Conservation (phyloP, 1,139 yeast genomes). For the Diutina pseudorugosa region DNA sequence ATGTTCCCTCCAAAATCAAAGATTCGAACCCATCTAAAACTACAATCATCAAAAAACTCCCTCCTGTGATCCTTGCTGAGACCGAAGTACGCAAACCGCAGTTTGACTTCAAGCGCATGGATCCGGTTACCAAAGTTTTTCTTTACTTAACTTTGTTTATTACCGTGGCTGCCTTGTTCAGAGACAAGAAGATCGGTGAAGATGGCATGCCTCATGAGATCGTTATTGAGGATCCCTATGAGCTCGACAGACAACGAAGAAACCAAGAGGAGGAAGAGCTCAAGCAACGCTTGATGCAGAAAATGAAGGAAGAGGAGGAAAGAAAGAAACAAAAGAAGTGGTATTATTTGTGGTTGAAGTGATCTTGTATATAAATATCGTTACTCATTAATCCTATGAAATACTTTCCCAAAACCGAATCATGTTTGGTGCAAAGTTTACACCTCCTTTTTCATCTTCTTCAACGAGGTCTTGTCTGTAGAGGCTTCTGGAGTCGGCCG, state of each 20-base stretch:
- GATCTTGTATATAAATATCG: not conserved
- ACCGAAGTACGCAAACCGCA: conserved; percentile 36
- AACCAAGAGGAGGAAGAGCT: not conserved
- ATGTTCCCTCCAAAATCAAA: conserved; percentile 22
- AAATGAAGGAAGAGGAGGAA: not conserved
- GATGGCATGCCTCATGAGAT: not conserved
- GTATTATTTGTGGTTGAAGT: conserved; percentile 3
- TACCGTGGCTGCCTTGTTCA: conserved; percentile 26
- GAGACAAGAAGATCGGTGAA: conserved; percentile 2
- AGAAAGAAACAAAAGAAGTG: not conserved
- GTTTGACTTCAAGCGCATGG: conserved; percentile 39
- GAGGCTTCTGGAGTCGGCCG: conserved; percentile 7
- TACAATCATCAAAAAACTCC: conserved; percentile 17
- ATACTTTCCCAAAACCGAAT: not conserved
- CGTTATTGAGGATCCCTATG: not conserved
- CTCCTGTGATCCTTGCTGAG: conserved; percentile 35
- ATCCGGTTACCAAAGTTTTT: conserved; percentile 41
- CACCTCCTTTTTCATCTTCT: not conserved
- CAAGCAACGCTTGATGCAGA: not conserved
- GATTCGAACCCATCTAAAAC: conserved; percentile 14
- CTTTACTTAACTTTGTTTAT: conserved; percentile 34
- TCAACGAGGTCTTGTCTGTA: not conserved
- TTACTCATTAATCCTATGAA: not conserved
- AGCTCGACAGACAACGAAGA: not conserved
- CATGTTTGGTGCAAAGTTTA: conserved; percentile 4